Evolutionary conservation across 2,329 filamentous ascomycete genomes (phyloP), one percentile per base, ranked within the genome.

Genomic region (Dothidotthia symphoricarpi): DNA sequence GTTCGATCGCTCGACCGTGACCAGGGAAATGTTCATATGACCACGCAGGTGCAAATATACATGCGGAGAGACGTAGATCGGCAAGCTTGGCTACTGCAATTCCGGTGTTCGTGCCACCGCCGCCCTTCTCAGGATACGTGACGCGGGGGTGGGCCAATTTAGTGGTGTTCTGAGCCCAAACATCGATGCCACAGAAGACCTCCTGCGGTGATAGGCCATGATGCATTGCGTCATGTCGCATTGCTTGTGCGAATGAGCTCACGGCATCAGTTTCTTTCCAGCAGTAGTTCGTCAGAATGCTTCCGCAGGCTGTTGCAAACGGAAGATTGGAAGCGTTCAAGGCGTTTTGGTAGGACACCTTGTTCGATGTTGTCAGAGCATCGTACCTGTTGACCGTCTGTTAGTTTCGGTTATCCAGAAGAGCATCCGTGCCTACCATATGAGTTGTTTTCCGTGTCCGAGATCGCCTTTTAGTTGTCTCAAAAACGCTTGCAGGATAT

Each of bases 41-140:
- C 72, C 71, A 73, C 4, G 68, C 72, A 3, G 71, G 70, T 6
- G 66, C 71, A 45, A 73, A 75, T 1, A 73, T 49, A 3, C 69
- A 70, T 24, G 59, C 64, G n/a, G 64, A 63, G 6, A 70, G 53
- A 2, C 63, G 61, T 4, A 56, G 28, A 10, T 62, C 50, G 1
- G 62, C 57, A 12, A 73, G 59, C 19, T 61, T 66, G 4, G 53
- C 43, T 4, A 72, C 61, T 7, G 69, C 70, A 6, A 67, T 29
- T 2, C 68, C 69, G 17, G 66, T 69, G 14, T 69, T 69, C 1
- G 69, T 71, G 13, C 69, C 68, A 9, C 69, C 69, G 8, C 69
- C 69, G 11, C 58, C 57, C 24, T 59, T 47, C 25, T 53, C 51
- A 3, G 69, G 69, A 42, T 61, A 71, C 0, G 68, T 71, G 4